Conservation (phyloP, 2,329 filamentous ascomycete species). For the Penicillium capsulatum region DNA sequence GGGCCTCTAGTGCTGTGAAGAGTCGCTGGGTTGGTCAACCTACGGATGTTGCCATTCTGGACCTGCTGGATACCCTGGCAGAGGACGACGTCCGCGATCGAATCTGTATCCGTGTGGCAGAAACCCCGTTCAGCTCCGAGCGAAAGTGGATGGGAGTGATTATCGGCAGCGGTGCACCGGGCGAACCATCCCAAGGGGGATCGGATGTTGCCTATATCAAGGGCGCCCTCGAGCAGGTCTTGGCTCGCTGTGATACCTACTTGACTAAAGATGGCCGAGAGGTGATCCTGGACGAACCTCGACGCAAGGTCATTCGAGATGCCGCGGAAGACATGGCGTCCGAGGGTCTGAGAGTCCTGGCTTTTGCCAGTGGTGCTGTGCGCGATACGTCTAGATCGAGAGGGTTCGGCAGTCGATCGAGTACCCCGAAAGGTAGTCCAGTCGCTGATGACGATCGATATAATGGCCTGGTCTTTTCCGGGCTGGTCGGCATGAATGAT, state of each 20-base stretch:
- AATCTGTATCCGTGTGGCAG: conserved; percentile 73
- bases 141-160: conserved; percentile 99
- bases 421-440: conserved; percentile 37
- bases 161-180: conserved; percentile 55
- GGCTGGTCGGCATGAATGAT: conserved; percentile 94
- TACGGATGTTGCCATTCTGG: conserved; percentile 94
- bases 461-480: conserved; percentile 79
- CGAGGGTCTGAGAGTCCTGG: conserved; percentile 83
- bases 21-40: conserved; percentile 96
- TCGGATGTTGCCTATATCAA: conserved; percentile 90
- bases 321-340: conserved; percentile 84
- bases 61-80: conserved; percentile 83
- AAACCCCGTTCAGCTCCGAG: conserved; percentile 94
- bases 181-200: conserved; percentile 49
- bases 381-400: conserved; percentile 45
- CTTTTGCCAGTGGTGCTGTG: conserved; percentile 81
- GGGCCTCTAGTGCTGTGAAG: conserved; percentile 58
- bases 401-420: conserved; percentile 53
- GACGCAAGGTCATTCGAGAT: conserved; percentile 67
- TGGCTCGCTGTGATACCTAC: conserved; percentile 86
- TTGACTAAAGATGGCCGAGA: conserved; percentile 81
- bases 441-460: conserved; percentile 67
- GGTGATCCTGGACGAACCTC: conserved; percentile 72
- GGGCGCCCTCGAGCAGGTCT: conserved; percentile 81
- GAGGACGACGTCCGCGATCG: conserved; percentile 88